Conservation (phyloP, 345 rosid species). For the Acer saccharum region DNA sequence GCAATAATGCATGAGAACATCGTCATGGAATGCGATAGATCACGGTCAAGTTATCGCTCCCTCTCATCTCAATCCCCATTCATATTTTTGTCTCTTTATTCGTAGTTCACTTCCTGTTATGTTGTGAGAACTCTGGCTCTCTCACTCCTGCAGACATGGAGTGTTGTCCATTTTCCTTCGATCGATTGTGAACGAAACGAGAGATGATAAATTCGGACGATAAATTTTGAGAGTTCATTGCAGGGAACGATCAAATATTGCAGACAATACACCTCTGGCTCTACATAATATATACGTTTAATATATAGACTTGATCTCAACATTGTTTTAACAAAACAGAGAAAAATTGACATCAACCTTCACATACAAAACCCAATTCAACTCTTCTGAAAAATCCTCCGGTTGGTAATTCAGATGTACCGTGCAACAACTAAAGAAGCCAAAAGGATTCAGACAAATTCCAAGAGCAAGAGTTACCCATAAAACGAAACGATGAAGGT, state of each 20-base stretch:
- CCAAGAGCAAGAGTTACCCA: too few species aligned
- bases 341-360: not conserved
- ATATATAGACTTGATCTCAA: not conserved
- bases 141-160: not conserved
- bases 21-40: not conserved
- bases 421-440: too few species aligned
- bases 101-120: not conserved
- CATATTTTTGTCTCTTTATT: not conserved
- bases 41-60: not conserved
- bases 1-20: not conserved
- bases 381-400: not conserved
- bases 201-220: too few species aligned
- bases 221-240: too few species aligned
- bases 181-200: too few species aligned
- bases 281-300: not conserved
- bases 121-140: not conserved
- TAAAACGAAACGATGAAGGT: not conserved
- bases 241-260: not conserved
- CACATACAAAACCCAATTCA: slow-evolving; percentile 2
- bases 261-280: not conserved
- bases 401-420: not conserved
- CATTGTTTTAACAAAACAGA: not conserved
- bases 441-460: not conserved
- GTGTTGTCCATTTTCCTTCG: not conserved
- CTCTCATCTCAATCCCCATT: too few species aligned